Conservation (phyloP, 768 basidiomycete genomes). For the Mycena leptocephala region DNA sequence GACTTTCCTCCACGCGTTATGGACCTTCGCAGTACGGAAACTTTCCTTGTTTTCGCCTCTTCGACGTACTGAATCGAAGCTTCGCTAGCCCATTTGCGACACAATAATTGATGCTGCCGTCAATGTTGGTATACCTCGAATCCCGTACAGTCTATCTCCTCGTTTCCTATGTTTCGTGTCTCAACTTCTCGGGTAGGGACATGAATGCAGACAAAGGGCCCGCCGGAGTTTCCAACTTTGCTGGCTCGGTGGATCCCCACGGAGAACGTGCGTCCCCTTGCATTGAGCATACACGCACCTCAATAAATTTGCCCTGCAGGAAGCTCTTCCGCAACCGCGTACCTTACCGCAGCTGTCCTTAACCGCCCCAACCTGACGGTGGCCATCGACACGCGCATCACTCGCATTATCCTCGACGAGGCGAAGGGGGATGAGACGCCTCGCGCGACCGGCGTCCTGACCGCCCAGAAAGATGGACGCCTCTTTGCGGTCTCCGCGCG, state of each 20-base stretch:
- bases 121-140: constrained; percentile 56
- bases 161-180: not conserved
- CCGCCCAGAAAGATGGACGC: constrained; percentile 8
- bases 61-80: not conserved
- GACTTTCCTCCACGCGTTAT: constrained; percentile 2
- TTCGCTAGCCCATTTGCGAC: constrained; percentile 30
- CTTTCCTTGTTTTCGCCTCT: not conserved
- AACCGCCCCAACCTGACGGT: constrained; percentile 40
- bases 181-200: constrained; percentile 49
- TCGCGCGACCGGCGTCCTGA: constrained; percentile 26
- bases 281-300: constrained; percentile 22
- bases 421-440: not conserved
- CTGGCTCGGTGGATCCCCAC: constrained; percentile 30
- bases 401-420: constrained; percentile 20
- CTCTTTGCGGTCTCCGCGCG: constrained; percentile 56
- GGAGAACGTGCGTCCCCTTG: constrained; percentile 31
- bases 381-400: constrained; percentile 27
- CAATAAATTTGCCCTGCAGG: not conserved
- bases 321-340: constrained; percentile 41
- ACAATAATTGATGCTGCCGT: constrained; percentile 58
- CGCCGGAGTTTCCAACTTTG: constrained; percentile 35
- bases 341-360: constrained; percentile 40
- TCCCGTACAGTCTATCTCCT: constrained; percentile 7
- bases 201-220: constrained; percentile 48
- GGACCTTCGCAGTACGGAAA: constrained; percentile 21